These are phyloP conservation scores for Gossypium trilobum DNA, from an alignment of 441 rosid genomes.

Conservation along the genomic window DNA sequence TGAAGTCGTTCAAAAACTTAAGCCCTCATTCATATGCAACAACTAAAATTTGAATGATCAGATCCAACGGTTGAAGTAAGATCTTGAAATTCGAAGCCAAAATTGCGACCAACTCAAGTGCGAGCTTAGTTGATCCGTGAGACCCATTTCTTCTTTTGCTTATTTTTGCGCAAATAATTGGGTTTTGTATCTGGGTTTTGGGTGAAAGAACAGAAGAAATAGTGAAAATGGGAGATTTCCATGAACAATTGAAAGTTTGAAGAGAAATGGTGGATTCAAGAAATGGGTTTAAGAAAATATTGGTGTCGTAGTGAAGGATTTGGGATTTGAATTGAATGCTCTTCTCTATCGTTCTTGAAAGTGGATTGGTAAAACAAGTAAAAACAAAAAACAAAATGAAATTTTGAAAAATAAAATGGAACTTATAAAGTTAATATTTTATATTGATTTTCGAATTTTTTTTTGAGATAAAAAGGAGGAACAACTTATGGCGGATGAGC, in stretches of 20 bases:
- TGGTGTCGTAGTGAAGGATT: not conserved
- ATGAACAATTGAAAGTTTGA: not conserved
- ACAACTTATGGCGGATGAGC: no score
- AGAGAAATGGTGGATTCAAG: not conserved
- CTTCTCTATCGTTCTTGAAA: constrained; percentile 16
- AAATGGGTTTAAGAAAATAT: constrained; percentile 12
- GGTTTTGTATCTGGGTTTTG: constrained; percentile 22
- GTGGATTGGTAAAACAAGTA: not conserved
- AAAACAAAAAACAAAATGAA: not conserved
- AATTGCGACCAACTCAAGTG: constrained; percentile 27
- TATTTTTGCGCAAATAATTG: constrained; percentile 28
- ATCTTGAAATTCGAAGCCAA: constrained; percentile 30
- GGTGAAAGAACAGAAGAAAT: not conserved
- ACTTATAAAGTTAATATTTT: no score
- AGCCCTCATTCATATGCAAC: constrained; percentile 20
- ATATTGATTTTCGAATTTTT: no score
- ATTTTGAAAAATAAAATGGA: no score
- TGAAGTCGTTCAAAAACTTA: constrained; percentile 28
- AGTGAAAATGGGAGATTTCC: constrained; percentile 15
- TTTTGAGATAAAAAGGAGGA: no score
- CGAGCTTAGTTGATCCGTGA: constrained; percentile 12
- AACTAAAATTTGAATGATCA: constrained; percentile 22
- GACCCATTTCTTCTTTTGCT: constrained; percentile 28
- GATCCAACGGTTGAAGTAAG: constrained; percentile 37
- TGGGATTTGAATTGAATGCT: constrained; percentile 16